Evolutionary conservation across 2,329 filamentous ascomycete species (phyloP), one percentile per base, ranked within the genome.

Genomic region (Zymoseptoria passerinii): DNA sequence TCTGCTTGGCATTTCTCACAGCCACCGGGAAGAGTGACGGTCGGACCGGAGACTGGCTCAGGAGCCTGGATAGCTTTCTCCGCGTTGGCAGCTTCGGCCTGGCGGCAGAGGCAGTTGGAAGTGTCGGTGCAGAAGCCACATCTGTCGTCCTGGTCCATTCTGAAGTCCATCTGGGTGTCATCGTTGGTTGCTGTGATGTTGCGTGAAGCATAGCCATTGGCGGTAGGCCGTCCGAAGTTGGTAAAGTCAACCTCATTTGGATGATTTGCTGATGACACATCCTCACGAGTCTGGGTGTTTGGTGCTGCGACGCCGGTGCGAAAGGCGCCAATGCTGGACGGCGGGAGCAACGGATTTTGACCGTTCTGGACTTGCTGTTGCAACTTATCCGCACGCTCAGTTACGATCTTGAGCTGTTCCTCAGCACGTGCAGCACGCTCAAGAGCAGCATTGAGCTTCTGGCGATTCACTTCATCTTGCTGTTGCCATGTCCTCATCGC

Each of bases 91-190:
- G 19, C 27, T 55, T 60, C 54, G 20, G 55, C 61, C 54, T 64
- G 64, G 20, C 61, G 58, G 50, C 67, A 70, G 13, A 61, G 62
- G 55, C 67, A 70, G 56, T 67, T 67, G 28, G 61, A 52, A 28
- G 61, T 60, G 49, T 67, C 64, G 13, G 61, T 66, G 54, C 69
- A 70, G 62, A 70, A 70, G 50, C 69, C 68, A 52, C 68, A 71
- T n/a, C 56, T 58, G 52, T 66, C 60, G 29, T 66, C 61, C 10
- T 44, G 60, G 23, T 55, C 56, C 57, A 63, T 58, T 23, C 28
- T 58, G 48, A 61, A 61, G 56, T 66, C 63, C 53, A 66, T 64
- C 35, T 54, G 59, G n/a, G 59, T 58, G 55, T 60, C 57, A 7
- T 66, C 63, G 28, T 64, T 63, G 57, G 54, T 60, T 49, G 50